Evolutionary conservation across 2,329 filamentous ascomycete genomes (phyloP).

Genomic region (Colletotrichum simmondsii): DNA sequence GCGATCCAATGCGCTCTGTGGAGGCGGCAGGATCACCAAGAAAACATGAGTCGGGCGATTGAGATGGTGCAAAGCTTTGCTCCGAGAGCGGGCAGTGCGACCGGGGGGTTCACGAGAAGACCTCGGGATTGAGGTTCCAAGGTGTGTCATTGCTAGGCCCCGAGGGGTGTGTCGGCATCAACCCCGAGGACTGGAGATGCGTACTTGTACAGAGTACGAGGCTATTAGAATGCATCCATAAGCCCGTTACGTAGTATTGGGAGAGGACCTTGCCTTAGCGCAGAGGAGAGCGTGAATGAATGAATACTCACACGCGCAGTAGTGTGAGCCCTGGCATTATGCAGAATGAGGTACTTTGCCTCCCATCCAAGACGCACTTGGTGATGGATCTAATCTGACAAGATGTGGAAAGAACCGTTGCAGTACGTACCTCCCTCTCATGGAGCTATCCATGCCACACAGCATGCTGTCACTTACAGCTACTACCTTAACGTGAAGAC

Average conservation of each 20-base stretch:
- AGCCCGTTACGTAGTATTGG: not conserved
- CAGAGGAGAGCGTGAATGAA: not conserved
- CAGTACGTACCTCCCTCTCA: too few species aligned
- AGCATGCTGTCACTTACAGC: not conserved
- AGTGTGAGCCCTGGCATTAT: conserved; percentile 6
- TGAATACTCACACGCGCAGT: not conserved
- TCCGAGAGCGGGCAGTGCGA: conserved; percentile 27
- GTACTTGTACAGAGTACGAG: not conserved
- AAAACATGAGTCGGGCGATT: conserved; percentile 27
- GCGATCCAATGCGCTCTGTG: conserved; percentile 3
- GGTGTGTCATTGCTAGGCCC: too few species aligned
- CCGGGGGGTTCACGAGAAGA: conserved; percentile 29
- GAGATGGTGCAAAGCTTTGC: conserved; percentile 20
- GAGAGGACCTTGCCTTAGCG: conserved; percentile 2
- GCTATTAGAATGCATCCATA: not conserved
- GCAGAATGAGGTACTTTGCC: conserved; percentile 8
- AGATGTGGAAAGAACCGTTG: not conserved
- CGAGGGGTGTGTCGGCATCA: conserved; percentile 4
- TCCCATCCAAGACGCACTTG: not conserved
- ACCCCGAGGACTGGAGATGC: not conserved
- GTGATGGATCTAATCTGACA: conserved; percentile 18
- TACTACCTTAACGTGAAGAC: not conserved
- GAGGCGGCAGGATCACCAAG: conserved; percentile 28
- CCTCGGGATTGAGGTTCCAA: conserved; percentile 20
- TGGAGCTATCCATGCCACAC: not conserved